These are phyloP conservation scores for Ophiostoma angusticollis DNA, from an alignment of 2,329 filamentous ascomycete species.

Conservation along the genomic window DNA sequence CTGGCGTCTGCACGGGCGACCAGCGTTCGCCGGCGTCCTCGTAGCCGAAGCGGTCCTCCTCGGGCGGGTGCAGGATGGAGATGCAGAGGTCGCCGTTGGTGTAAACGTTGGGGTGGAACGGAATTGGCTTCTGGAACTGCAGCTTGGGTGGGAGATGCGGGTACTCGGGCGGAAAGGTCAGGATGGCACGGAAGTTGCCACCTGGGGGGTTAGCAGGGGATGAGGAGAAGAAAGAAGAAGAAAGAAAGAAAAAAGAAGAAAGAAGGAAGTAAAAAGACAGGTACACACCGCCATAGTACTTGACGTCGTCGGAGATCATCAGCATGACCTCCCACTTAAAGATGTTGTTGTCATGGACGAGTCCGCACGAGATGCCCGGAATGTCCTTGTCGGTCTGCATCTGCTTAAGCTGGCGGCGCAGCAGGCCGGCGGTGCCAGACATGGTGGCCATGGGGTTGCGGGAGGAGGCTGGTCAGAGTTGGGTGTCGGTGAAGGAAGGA, in stretches of 20 bases:
- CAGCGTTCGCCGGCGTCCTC: conserved; percentile 83
- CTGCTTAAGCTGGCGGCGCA: conserved; percentile 78
- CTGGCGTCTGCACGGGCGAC: conserved; percentile 87
- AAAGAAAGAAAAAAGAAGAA: background rate
- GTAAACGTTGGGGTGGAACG: conserved; percentile 94
- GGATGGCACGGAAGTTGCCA: conserved; percentile 77
- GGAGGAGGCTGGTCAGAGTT: too few species aligned
- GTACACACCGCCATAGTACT: conserved; percentile 73
- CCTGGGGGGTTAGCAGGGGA: conserved; percentile 35
- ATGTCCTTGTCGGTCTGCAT: conserved; percentile 89
- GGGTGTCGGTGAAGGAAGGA: too few species aligned
- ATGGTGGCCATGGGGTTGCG: conserved; percentile 7
- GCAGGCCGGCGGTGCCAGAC: conserved; percentile 44
- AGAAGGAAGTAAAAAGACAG: background rate
- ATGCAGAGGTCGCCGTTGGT: conserved; percentile 82
- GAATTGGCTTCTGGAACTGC: conserved; percentile 70
- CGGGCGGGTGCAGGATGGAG: conserved; percentile 88
- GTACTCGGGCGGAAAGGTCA: conserved; percentile 76
- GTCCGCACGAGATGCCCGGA: conserved; percentile 83
- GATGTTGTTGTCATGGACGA: conserved; percentile 73
- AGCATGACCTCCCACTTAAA: conserved; percentile 99
- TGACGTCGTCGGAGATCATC: conserved; percentile 92
- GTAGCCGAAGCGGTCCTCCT: conserved; percentile 89
- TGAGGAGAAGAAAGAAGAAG: background rate
- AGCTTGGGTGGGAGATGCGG: conserved; percentile 80